phyloP scores from a whole-genome alignment of 2,329 filamentous ascomycete genomes.

The Alternaria viburni region DNA sequence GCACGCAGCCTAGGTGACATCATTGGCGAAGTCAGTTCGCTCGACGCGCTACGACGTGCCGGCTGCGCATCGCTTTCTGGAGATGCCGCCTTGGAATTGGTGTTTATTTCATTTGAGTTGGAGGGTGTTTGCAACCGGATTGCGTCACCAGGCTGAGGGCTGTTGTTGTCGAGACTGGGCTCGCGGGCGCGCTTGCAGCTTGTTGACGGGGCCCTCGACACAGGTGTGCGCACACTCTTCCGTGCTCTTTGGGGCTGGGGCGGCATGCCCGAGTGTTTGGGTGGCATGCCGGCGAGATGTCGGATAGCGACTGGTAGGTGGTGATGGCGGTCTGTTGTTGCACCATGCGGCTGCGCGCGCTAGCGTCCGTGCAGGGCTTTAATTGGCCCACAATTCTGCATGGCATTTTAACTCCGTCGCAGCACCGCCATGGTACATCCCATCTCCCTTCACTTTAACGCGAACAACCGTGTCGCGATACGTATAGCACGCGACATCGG shows the following conservation, averaged over 20 bases:
- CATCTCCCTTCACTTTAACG: not conserved
- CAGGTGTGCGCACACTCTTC: slow-evolving; percentile 1
- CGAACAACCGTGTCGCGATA: not conserved
- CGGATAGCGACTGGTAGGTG: not conserved
- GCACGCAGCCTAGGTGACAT: not conserved
- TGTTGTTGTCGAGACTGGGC: not conserved
- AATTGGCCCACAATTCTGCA: not conserved
- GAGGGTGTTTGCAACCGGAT: not conserved
- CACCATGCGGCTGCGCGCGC: not conserved
- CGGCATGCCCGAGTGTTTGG: not conserved
- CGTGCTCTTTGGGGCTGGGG: not conserved
- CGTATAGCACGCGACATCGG: not conserved
- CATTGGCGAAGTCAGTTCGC: slow-evolving; percentile 1
- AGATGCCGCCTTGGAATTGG: not conserved
- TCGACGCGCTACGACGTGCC: not conserved
- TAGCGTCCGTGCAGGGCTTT: slow-evolving; percentile 1
- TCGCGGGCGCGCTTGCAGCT: not conserved
- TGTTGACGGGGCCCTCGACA: not conserved
- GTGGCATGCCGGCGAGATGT: not conserved
- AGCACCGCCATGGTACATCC: not conserved
- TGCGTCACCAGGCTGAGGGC: not conserved
- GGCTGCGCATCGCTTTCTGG: not conserved
- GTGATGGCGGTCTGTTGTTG: not conserved
- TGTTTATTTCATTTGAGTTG: not conserved
- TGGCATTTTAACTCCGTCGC: not conserved